These are phyloP conservation scores for Mortierella claussenii DNA, from an alignment of 192 early-diverging fungal genomes.

Conservation along the genomic window DNA sequence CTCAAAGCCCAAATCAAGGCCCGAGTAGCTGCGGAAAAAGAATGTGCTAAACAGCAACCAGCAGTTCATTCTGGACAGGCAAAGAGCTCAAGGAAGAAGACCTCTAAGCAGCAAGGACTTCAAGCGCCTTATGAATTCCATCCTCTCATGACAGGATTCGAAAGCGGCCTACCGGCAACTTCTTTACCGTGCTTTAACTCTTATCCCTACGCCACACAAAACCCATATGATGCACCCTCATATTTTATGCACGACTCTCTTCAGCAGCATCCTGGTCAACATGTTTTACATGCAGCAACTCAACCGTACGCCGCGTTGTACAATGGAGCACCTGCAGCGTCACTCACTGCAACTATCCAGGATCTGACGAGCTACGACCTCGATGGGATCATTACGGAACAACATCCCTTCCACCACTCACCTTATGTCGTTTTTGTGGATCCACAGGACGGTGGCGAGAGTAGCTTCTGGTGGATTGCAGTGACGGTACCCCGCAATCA, in stretches of 20 bases:
- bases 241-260: not conserved
- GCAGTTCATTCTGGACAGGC: not conserved
- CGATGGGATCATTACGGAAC: not conserved
- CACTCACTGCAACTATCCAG: not conserved
- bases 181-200: not conserved
- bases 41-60: not conserved
- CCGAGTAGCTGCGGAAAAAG: not conserved
- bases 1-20: not conserved
- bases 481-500: slow-evolving; percentile 24
- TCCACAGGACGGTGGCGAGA: slow-evolving; percentile 3
- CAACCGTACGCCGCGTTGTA: not conserved
- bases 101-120: too few species aligned
- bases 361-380: not conserved
- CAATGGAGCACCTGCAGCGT: not conserved
- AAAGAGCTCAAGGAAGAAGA: not conserved
- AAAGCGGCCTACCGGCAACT: not conserved
- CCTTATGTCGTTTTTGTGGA: slow-evolving; percentile 41
- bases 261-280: not conserved
- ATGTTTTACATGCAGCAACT: not conserved
- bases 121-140: too few species aligned
- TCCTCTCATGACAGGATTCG: not conserved
- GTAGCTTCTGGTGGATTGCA: slow-evolving; percentile 24
- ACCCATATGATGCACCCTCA: not conserved
- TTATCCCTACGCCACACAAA: not conserved
- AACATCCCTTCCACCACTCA: slow-evolving; percentile 24